Evolutionary conservation across 2,329 filamentous ascomycete species (phyloP).

Genomic region (Colletotrichum incanum): DNA sequence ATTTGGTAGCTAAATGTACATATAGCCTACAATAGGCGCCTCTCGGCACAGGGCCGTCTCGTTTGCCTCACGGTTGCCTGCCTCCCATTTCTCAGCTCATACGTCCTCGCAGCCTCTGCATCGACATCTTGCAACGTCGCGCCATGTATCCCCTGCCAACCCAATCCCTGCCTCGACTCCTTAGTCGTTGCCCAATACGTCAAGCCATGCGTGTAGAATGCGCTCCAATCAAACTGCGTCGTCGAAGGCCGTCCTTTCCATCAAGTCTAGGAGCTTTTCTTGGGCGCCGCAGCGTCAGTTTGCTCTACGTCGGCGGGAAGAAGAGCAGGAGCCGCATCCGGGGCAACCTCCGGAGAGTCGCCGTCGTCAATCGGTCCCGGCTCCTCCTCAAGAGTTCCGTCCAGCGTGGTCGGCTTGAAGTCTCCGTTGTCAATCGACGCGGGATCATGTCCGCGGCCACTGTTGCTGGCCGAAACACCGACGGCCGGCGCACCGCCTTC

Average conservation of each 20-base stretch:
- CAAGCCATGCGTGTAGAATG: background rate
- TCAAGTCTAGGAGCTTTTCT: constrained; percentile 25
- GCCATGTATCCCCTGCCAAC: constrained; percentile 15
- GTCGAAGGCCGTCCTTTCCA: background rate
- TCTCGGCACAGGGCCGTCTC: constrained; percentile 9
- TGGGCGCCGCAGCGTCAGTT: constrained; percentile 26
- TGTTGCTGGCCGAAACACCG: constrained; percentile 75
- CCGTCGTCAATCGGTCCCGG: constrained; percentile 55
- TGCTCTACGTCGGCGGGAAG: constrained; percentile 39
- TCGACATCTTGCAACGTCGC: constrained; percentile 28
- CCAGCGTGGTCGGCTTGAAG: constrained; percentile 68
- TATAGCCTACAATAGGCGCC: constrained; percentile 34
- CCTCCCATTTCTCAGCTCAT: background rate
- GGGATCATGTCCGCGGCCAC: constrained; percentile 69
- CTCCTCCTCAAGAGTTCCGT: constrained; percentile 69
- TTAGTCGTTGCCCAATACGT: background rate
- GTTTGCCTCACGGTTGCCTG: constrained; percentile 23
- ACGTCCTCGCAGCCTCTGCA: background rate
- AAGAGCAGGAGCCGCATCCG: constrained; percentile 26
- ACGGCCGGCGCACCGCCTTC: constrained; percentile 67
- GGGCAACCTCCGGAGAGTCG: constrained; percentile 47
- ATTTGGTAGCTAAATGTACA: constrained; percentile 42
- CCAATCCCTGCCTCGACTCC: background rate
- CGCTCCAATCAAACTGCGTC: background rate
- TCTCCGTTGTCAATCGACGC: constrained; percentile 52